Base-by-base conservation (phyloP, 441 rosid genomes). In the Mallotus repandus region DNA sequence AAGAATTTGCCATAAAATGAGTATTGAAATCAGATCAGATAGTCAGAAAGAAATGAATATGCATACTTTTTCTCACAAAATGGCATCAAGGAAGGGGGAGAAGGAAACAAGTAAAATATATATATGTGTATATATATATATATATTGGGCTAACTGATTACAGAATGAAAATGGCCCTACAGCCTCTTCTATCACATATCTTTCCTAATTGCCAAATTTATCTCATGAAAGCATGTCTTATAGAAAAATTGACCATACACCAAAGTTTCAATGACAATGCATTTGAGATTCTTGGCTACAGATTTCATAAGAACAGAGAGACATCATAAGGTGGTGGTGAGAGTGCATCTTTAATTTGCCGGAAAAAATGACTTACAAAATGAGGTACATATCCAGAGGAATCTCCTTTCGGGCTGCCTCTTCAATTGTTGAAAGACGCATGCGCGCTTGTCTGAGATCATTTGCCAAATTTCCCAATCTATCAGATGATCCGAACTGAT, bases 381-480 rank as follows among this genome's bases (percentile, higher is more conserved):
- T 92, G 57, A 85, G 93, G 89, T 91, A 93, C 90, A 90, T 79
- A 78, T 95, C 89, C 86, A 86, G 73, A 25, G 93, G 89, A 66
- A 80, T 85, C 75, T 87, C 96, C 80, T 82, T 95, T 85, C 88
- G 86, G 46, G 89, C 82, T 83, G 80, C 93, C 79, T 91, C 98
- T 82, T 91, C 95, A 38, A 89, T 66, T 45, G 84, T 89, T 70
- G 86, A 81, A 76, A 93, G 92, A 46, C 81, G 88, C 57, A 84
- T 25, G 62, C 84, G 89, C 78, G 89, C 89, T 82, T 88, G 95
- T 81, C 95, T 91, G 52, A 85, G 75, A 77, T 95, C 95, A 58
- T 69, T 87, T 54, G 81, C 80, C 76, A 78, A 85, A 75, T 81
- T 87, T 58, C 81, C 79, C 11, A 80, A 77, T 78, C 85, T 83